Percentiles rank a stretch among this genome's conserved stretches.
Conservation (phyloP, 2,329 filamentous ascomycete species). For the Microcyclosporella mali region DNA sequence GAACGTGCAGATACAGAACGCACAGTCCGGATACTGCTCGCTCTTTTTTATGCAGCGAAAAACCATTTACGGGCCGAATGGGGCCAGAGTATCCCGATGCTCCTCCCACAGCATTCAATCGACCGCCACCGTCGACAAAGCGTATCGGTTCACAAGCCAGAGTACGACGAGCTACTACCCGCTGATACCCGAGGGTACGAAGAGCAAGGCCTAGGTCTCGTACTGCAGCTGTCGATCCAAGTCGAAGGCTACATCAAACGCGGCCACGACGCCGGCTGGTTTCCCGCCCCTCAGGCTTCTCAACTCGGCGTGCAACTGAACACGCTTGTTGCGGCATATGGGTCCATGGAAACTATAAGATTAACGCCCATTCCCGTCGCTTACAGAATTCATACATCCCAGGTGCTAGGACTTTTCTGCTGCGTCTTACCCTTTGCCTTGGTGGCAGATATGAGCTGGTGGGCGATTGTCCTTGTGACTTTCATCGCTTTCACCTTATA, state of each 20-base stretch:
- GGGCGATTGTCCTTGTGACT: constrained; percentile 52
- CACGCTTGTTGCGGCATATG: constrained; percentile 52
- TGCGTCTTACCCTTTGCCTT: constrained; percentile 58
- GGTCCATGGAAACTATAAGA: constrained; percentile 59
- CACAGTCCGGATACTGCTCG: constrained; percentile 53
- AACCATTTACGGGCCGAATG: constrained; percentile 60
- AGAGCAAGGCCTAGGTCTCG: constrained; percentile 53
- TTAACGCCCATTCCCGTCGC: constrained; percentile 60
- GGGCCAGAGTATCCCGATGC: constrained; percentile 39
- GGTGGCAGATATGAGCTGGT: constrained; percentile 59
- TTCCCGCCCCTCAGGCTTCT: constrained; percentile 53
- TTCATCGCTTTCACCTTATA: constrained; percentile 60
- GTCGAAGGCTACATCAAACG: constrained; percentile 56
- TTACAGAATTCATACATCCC: constrained; percentile 59
- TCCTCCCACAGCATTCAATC: constrained; percentile 19
- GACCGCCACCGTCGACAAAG: constrained; percentile 25
- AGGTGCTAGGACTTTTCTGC: constrained; percentile 57
- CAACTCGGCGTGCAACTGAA: constrained; percentile 56
- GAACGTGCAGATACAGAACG: constrained; percentile 55
- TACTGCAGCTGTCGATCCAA: constrained; percentile 55
- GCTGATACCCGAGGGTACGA: constrained; percentile 40
- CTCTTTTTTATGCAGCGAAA: constrained; percentile 58
- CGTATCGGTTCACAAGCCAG: constrained; percentile 27
- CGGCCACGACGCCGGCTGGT: constrained; percentile 52
- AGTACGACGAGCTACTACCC: constrained; percentile 33